Base-by-base conservation (phyloP, 176 grass and related monocot species). In the Metroxylon sagu region DNA sequence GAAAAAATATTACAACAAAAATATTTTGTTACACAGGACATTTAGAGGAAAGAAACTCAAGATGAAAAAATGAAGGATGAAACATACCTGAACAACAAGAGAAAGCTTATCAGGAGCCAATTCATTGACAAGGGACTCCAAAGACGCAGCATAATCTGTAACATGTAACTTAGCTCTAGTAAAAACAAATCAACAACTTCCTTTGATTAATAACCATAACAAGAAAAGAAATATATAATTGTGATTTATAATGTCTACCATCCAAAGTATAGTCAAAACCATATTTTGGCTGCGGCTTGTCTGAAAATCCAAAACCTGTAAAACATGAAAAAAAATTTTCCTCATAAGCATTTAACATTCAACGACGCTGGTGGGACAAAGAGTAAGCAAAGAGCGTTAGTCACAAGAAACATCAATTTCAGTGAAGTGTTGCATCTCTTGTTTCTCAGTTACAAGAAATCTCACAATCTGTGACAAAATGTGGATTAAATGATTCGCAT, bases 221-320 rank as follows among this genome's bases (percentile, higher is more conserved):
- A 43, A 43, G 2, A 43, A 43, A 35, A 43, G 35, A 14, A 12
- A 12, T 43, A 43, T 6, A 43, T 43, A 43, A 12, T 12, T 43
- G 35, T 43, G 35, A 10, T 43, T 43, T 43, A 43, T 43, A 73
- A 60, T 16, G 55, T 77, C 73, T 83, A 97, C 92, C 92, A 48
- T 97, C 84, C 61, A 97, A 79, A 54, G 86, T 97, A 78, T 97
- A 97, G 76, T 97, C 84, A 65, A 97, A 91, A 77, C 87, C 92
- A 83, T 91, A 97, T 70, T 87, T 77, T 19, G 92, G 92, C 75
- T 88, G 92, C 69, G 92, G 92, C 77, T 97, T 97, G 68, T 97
- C 92, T 48, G 92, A 97, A 81, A 97, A 97, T 53, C 92, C 92
- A 88, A 97, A 97, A 50, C 92, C 92, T 97, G 92, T 27, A 74